Conservation (phyloP, 1,139 yeast species). For the Hanseniaspora sp. region DNA sequence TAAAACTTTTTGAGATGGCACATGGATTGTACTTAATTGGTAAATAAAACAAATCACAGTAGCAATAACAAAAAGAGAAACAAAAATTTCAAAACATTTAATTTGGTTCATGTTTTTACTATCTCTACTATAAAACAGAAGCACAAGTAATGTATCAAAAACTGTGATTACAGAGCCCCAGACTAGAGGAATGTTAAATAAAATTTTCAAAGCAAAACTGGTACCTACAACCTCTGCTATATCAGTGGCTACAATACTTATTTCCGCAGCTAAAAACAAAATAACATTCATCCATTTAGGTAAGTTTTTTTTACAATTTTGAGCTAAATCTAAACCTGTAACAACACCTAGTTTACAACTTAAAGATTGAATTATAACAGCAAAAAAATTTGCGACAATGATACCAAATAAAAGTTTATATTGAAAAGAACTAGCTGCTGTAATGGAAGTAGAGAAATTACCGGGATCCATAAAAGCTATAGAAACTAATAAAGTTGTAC, state of each 20-base stretch:
- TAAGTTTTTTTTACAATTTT: conserved; percentile 68
- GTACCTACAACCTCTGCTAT: conserved; percentile 91
- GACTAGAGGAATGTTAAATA: conserved; percentile 63
- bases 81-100: conserved; percentile 72
- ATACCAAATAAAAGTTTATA: conserved; percentile 74
- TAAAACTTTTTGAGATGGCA: conserved; percentile 38
- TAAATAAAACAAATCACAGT: conserved; percentile 79
- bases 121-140: conserved; percentile 81
- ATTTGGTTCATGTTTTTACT: conserved; percentile 52
- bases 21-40: conserved; percentile 52
- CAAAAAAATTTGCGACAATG: conserved; percentile 71
- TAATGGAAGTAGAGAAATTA: conserved; percentile 86
- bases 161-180: conserved; percentile 68
- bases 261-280: conserved; percentile 63
- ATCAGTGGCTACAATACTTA: conserved; percentile 86
- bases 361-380: conserved; percentile 71
- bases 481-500: conserved; percentile 89
- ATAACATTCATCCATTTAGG: conserved; percentile 47
- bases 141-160: conserved; percentile 69
- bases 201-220: conserved; percentile 75
- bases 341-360: conserved; percentile 83
- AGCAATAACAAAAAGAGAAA: conserved; percentile 63
- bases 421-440: conserved; percentile 82
- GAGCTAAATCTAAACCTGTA: conserved; percentile 81
- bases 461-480: conserved; percentile 99